Base-by-base conservation (phyloP, 1,139 yeast species). In the Hanseniaspora sp. region DNA sequence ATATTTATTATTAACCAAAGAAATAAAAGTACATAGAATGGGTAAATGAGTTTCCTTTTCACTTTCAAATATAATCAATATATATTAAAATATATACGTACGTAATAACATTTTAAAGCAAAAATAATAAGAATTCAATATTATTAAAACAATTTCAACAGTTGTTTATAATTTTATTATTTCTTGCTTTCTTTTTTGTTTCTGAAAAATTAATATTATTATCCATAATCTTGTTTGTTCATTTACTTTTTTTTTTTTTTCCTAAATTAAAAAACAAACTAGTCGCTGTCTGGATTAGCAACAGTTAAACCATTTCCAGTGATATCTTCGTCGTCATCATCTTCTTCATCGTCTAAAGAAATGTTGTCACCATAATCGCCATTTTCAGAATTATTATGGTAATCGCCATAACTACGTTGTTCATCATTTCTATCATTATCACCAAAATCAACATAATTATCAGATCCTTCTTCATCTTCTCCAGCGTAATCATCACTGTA, bases 271-370 rank as follows among this genome's bases (percentile, higher is more conserved):
- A 34, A 37, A 37, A n/a, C 18, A 37, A 45, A 45, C 40, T 45
- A 45, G 29, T 49, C 53, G 28, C 49, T 52, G n/a, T 52, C 54
- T 3, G 54, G 48, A 30, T 45, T 52, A 3, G 49, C 48, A 28
- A 45, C 49, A 17, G 49, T 52, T 38, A 45, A 39, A 8, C 48
- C 54, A 40, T 52, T 45, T 23, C 54, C 49, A n/a, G 28, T 9
- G 40, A 7, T 43, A 38, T 33, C 45, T 23, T 45, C 41, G 11
- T 38, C 30, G 2, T 45, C 49, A 31, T 42, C 46, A 17, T 37
- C 46, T 13, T 40, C 47, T 15, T 48, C 40, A n/a, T 41, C 39
- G 9, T 47, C 39, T 12, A 5, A 12, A n/a, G 23, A n/a, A 28
- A 38, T 23, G 12, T 31, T 17, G 37, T 28, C n/a, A 28, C 30